Evolutionary conservation across 805 yeast species (phyloP).

Genomic region (Grigorovia jiainica): DNA sequence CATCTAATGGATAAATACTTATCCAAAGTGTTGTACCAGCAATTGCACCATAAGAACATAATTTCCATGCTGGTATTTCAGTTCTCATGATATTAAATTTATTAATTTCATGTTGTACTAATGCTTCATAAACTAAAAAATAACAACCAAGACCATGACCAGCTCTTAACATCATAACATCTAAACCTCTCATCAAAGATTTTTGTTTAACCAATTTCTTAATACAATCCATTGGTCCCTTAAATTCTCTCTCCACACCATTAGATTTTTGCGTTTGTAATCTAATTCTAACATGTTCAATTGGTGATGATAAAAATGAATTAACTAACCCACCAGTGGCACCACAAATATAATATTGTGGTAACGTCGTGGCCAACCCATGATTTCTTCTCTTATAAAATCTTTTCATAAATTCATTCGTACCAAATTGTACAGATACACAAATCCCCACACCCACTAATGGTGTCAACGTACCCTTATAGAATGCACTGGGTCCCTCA

Average conservation of each 20-base stretch:
- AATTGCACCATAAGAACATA: constrained; percentile 80
- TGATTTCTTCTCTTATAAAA: constrained; percentile 33
- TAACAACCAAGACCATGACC: constrained; percentile 82
- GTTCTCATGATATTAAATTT: constrained; percentile 38
- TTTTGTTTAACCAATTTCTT: constrained; percentile 43
- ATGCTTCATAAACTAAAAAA: constrained; percentile 83
- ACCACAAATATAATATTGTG: constrained; percentile 76
- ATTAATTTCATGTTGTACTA: constrained; percentile 48
- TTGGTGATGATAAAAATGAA: constrained; percentile 83
- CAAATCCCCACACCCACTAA: constrained; percentile 95
- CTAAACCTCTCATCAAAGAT: constrained; percentile 71
- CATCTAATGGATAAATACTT: constrained; percentile 79
- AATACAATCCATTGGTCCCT: constrained; percentile 41
- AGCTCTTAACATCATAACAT: constrained; percentile 79
- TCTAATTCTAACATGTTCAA: constrained; percentile 90
- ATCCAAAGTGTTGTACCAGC: constrained; percentile 90
- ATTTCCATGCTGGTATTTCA: constrained; percentile 81
- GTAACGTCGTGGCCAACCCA: constrained; percentile 35
- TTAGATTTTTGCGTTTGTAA: constrained; percentile 65
- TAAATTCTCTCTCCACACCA: constrained; percentile 39
- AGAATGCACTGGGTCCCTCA: constrained; percentile 82
- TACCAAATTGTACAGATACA: constrained; percentile 93
- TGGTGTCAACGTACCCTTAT: constrained; percentile 91
- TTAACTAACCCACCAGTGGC: constrained; percentile 89
- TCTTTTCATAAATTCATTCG: constrained; percentile 89